Percentiles rank a stretch among this genome's conserved stretches.
Evolutionary conservation across 495 filamentous ascomycete genomes (phyloP).

Genomic region (Talaromyces wortmannii): DNA sequence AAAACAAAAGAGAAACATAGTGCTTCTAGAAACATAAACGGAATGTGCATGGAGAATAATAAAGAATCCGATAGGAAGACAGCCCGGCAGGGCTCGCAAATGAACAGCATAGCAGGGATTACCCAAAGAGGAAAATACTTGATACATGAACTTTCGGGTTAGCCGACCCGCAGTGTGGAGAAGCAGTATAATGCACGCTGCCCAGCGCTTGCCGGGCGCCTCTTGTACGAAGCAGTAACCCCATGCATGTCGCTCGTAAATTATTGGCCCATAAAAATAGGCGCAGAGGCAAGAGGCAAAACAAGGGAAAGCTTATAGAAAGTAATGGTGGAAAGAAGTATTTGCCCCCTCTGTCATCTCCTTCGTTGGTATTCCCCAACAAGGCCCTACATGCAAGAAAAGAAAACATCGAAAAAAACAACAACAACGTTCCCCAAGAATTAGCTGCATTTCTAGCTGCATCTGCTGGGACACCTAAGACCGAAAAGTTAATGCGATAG

Average conservation of each 20-base stretch:
- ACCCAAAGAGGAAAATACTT: background rate
- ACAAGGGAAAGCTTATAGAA: no score
- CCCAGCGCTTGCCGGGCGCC: background rate
- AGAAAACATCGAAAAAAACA: no score
- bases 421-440: background rate
- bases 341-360: background rate
- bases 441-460: background rate
- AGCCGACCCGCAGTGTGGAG: background rate
- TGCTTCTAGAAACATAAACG: no score
- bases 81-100: background rate
- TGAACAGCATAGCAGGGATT: background rate
- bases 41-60: no score
- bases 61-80: no score
- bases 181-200: background rate
- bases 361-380: background rate
- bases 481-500: background rate
- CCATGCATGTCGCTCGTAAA: background rate
- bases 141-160: background rate
- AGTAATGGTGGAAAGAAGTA: background rate
- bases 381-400: background rate
- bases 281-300: no score
- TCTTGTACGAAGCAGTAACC: background rate
- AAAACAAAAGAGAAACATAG: no score
- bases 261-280: no score
- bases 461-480: background rate